These are phyloP conservation scores for Niveomyces coronatus DNA, from an alignment of 2,329 filamentous ascomycete genomes.

Conservation along the genomic window DNA sequence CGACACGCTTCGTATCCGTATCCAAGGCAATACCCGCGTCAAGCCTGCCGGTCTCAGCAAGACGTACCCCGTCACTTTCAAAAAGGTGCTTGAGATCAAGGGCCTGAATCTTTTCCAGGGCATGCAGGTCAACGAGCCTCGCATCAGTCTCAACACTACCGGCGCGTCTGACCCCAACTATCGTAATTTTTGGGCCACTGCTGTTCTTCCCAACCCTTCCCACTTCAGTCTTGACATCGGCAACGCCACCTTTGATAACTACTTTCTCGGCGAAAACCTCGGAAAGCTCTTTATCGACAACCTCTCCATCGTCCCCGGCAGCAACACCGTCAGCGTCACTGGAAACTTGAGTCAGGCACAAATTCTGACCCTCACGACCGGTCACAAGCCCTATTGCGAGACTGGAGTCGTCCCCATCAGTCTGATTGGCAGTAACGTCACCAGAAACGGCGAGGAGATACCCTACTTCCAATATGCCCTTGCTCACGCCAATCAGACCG, in stretches of 20 bases:
- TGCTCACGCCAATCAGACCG: constrained; percentile 36
- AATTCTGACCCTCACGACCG: constrained; percentile 33
- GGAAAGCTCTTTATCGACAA: constrained; percentile 49
- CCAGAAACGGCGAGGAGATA: constrained; percentile 40
- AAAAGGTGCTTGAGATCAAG: constrained; percentile 42
- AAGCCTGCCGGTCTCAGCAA: constrained; percentile 38
- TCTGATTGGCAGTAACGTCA: constrained; percentile 41
- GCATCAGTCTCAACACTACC: constrained; percentile 31
- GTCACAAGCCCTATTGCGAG: constrained; percentile 38
- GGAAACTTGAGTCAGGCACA: constrained; percentile 40
- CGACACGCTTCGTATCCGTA: constrained; percentile 37
- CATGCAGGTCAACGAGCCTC: constrained; percentile 39
- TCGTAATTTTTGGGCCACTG: constrained; percentile 51
- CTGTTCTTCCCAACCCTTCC: constrained; percentile 54
- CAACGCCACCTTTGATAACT: constrained; percentile 52
- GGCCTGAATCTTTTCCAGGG: constrained; percentile 47
- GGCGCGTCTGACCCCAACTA: constrained; percentile 22
- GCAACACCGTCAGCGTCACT: constrained; percentile 44
- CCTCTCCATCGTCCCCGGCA: constrained; percentile 47
- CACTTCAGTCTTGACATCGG: constrained; percentile 56
- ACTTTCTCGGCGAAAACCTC: constrained; percentile 38
- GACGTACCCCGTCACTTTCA: constrained; percentile 41
- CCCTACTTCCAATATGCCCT: constrained; percentile 48
- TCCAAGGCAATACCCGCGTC: constrained; percentile 42
- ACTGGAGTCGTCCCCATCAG: constrained; percentile 44